Evolutionary conservation across 345 rosid genomes (phyloP).

Genomic region (Hibiscus syriacus): DNA sequence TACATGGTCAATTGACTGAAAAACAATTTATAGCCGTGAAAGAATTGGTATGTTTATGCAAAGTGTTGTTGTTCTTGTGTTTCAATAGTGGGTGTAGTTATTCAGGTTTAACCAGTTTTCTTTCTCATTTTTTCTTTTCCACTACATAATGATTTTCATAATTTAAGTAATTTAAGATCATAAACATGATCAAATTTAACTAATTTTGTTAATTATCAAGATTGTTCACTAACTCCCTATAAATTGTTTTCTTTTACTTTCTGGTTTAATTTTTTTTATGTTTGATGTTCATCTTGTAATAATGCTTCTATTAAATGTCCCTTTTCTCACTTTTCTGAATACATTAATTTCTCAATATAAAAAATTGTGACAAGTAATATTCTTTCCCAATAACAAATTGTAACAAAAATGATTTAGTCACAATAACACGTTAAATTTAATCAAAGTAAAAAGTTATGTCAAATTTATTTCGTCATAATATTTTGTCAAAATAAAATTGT

Average conservation of each 20-base stretch:
- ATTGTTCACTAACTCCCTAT: background rate
- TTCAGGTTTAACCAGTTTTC: background rate
- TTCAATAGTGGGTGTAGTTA: background rate
- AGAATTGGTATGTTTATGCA: no score
- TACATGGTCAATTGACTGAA: no score
- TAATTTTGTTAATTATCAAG: background rate
- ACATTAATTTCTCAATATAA: no score
- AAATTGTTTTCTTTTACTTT: background rate
- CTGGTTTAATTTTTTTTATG: background rate
- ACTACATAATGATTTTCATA: background rate
- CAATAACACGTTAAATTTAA: no score
- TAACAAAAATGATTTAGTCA: no score
- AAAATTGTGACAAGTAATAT: no score
- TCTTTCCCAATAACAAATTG: no score
- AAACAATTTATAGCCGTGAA: no score
- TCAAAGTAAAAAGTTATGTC: no score
- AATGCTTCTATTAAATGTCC: background rate
- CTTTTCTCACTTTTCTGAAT: background rate
- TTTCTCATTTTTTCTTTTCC: background rate
- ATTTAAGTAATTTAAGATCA: background rate
- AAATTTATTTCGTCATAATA: no score
- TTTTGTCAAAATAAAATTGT: no score
- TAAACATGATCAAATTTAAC: background rate
- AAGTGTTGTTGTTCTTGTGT: conserved; percentile 18
- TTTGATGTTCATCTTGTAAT: background rate